Evolutionary conservation across 176 grass and related monocot genomes (phyloP).

Genomic region (Oryza meyeriana): DNA sequence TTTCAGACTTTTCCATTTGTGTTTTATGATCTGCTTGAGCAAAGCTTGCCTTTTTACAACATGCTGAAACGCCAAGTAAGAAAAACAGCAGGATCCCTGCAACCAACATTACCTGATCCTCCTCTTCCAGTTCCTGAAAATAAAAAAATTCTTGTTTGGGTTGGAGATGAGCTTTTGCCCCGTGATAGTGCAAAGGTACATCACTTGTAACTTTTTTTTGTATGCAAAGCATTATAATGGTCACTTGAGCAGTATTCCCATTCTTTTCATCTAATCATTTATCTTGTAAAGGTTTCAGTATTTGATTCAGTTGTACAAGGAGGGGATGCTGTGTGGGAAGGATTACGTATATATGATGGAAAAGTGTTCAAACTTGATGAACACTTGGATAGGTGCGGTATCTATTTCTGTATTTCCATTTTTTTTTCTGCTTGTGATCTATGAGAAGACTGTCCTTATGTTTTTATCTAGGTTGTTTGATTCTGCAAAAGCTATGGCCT

Average conservation of each 20-base stretch:
- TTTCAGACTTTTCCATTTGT: slow-evolving; percentile 78
- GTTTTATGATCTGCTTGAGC: slow-evolving; percentile 89
- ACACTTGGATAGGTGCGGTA: slow-evolving; percentile 84
- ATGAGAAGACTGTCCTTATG: slow-evolving; percentile 17
- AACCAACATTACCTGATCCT: slow-evolving; percentile 58
- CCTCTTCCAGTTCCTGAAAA: slow-evolving; percentile 84
- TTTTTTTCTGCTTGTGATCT: slow-evolving; percentile 9
- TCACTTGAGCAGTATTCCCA: neutral
- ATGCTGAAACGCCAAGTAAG: slow-evolving; percentile 70
- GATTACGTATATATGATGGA: slow-evolving; percentile 84
- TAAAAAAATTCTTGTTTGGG: slow-evolving; percentile 92
- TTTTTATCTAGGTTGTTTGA: slow-evolving; percentile 68
- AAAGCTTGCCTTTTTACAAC: slow-evolving; percentile 91
- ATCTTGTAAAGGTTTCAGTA: slow-evolving; percentile 73
- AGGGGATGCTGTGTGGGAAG: slow-evolving; percentile 98
- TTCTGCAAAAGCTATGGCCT: slow-evolving; percentile 97
- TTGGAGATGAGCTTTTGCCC: slow-evolving; percentile 81
- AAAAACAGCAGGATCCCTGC: slow-evolving; percentile 35
- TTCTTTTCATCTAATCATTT: slow-evolving; percentile 37
- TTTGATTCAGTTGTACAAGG: slow-evolving; percentile 99
- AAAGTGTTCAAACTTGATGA: slow-evolving; percentile 95
- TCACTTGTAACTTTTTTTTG: neutral
- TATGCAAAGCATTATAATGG: neutral
- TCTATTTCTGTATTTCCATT: slow-evolving; percentile 18
- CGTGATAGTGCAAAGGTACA: slow-evolving; percentile 88